Evolutionary conservation across 208 protist species (phyloP), one percentile per base, ranked within the genome.

Genomic region (Acanthamoeba triangularis): DNA sequence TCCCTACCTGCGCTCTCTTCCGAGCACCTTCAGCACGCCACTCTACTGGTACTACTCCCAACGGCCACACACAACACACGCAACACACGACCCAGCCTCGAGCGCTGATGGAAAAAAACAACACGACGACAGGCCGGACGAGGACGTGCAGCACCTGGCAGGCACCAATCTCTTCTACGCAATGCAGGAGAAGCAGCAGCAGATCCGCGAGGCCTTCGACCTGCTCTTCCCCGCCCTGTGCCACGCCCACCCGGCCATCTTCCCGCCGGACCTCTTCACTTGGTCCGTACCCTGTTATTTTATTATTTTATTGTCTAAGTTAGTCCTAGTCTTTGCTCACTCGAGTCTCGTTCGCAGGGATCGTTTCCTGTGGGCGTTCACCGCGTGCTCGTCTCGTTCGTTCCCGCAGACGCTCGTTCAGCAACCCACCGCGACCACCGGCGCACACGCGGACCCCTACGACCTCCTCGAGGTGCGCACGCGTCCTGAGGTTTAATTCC

Each of bases 111-210:
- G n/a, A 5, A 16, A 18, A 2, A 78, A 65, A 65, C 1, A 28
- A n/a, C 59, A n/a, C 14, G 14, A 16, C 59, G 14, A 41, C 76
- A 85, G 76, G 76, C 37, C 76, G 30, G 76, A 85, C 14, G 44
- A 28, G 2, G 76, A 85, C 23, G 2, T 85, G 44, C 76, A 33
- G 76, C 47, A 59, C 41, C 47, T 85, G 44, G 76, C 23, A 2
- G 76, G 76, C 41, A 85, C 76, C 76, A 85, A 85, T n/a, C 76
- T 85, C 20, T 85, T 56, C 76, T 85, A 85, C 76, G 76, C 76
- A 0, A 14, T 85, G 41, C 41, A 85, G 47, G 76, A 85, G 76
- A 85, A 85, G 47, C 16, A 25, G 41, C 76, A 85, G 47, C 76
- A 25, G 37, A 14, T 85, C 18, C 37, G 76, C 28, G 76, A 49